These are phyloP conservation scores for Camellia sinensis DNA, from an alignment of 148 eudicot species.

Conservation along the genomic window DNA sequence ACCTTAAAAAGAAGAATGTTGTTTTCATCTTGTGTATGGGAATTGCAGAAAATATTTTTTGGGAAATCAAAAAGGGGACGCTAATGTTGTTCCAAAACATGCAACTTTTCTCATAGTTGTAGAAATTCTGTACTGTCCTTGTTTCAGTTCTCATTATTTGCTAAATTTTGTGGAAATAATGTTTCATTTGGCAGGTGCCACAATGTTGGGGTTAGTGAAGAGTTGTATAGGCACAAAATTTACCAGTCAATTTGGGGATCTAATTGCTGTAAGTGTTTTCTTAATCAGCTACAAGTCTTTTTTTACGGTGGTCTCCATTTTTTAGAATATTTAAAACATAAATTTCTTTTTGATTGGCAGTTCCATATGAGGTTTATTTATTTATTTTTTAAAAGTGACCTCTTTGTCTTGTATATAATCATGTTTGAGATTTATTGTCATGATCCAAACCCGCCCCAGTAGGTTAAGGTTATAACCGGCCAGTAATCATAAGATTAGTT, in stretches of 20 bases:
- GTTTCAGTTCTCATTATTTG: neutral
- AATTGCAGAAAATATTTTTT: neutral
- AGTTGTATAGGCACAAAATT: constrained; percentile 94
- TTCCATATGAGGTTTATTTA: neutral
- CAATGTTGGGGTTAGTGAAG: constrained; percentile 77
- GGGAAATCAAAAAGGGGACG: neutral
- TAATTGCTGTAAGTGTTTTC: constrained; percentile 69
- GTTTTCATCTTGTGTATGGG: neutral
- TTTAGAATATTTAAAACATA: no score
- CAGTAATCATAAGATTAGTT: no score
- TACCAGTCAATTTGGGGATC: constrained; percentile 91
- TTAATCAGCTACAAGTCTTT: neutral
- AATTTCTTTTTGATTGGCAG: neutral
- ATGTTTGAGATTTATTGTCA: neutral
- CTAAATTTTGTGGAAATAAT: constrained; percentile 11
- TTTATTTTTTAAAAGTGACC: neutral
- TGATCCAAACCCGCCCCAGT: no score
- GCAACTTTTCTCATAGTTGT: neutral
- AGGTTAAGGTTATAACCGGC: no score
- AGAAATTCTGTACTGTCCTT: neutral
- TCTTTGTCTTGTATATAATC: neutral
- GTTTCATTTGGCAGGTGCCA: constrained; percentile 47
- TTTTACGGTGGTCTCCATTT: neutral
- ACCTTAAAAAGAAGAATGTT: neutral
- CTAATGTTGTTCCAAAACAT: no score